Evolutionary conservation across 2,329 filamentous ascomycete genomes (phyloP).

Genomic region (Stachybotrys elegans): DNA sequence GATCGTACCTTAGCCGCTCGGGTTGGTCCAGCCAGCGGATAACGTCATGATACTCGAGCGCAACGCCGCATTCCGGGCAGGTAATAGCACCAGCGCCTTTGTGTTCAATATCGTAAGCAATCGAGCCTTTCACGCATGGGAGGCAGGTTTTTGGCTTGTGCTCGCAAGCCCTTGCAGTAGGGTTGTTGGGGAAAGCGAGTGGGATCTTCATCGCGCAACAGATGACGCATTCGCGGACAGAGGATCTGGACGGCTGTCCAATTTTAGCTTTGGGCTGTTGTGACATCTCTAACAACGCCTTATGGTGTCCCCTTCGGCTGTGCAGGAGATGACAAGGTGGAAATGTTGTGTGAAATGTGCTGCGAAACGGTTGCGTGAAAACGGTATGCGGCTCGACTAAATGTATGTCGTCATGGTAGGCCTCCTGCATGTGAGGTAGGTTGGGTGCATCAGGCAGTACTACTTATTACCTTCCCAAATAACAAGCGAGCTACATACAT

Average conservation of each 20-base stretch:
- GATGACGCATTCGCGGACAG: neutral
- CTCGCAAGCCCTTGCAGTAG: neutral
- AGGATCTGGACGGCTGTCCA: neutral
- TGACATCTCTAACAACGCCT: neutral
- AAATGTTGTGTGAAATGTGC: neutral
- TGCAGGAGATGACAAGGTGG: neutral
- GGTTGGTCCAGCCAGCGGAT: neutral
- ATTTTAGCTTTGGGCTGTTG: neutral
- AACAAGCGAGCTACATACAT: neutral
- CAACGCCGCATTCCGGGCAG: conserved; percentile 1
- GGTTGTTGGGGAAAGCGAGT: neutral
- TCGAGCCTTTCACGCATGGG: neutral
- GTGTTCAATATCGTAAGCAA: conserved; percentile 1
- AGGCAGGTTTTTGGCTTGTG: neutral
- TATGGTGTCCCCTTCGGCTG: neutral
- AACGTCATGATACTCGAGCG: neutral
- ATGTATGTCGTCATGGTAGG: neutral
- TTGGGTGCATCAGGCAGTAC: neutral
- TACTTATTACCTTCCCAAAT: neutral
- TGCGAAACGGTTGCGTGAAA: neutral
- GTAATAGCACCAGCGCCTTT: neutral
- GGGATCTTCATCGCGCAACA: neutral
- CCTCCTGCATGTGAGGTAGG: neutral
- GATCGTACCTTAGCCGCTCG: neutral
- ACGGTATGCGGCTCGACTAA: neutral